Base-by-base conservation (phyloP, 441 rosid species). In the Rhodomyrtus psidioides region DNA sequence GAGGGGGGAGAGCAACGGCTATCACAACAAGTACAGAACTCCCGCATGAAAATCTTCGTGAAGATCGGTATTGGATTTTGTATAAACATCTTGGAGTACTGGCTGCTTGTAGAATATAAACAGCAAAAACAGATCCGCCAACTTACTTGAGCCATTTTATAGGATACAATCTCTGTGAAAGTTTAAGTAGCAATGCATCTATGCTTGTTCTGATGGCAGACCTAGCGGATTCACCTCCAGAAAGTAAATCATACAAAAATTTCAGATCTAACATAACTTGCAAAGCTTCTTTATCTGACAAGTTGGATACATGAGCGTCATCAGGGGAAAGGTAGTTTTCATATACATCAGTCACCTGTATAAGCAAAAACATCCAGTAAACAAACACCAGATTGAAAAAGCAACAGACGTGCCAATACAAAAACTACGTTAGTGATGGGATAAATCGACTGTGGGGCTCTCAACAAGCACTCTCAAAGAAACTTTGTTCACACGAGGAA, bases 81-180 rank as follows among this genome's bases (percentile, higher is more conserved):
- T 39, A 30, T 30, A 62, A 17, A 62, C 10, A 55, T 55, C 23
- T 62, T 62, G 21, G 4, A 62, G 13, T 9, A 30, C 44, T 1
- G 6, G 21, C 44, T 62, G 75, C 44, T 62, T 62, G 44, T 62
- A 62, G 75, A 62, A 30, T 62, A 62, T 28, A 62, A 8, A 39
- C 39, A 17, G 44, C 23, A 44, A 62, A 46, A 28, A 60, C 46
- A 9, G 34, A 76, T 42, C 44, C 24, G 9, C 58, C 53, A 30
- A 87, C 98, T 93, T 92, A 97, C 99, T 99, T 97, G 59, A 92
- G 97, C 99, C 99, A 95, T 89, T 97, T 99, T 89, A 97, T 96
- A 65, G 99, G 98, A 92, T 97, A 99, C 92, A 97, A 90, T 88
- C 94, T 94, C 89, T 94, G 95, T 46, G 97, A 90, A 87, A 95